These are phyloP conservation scores for Boletus rubroflammeus DNA, from an alignment of 768 basidiomycete species.

Conservation along the genomic window DNA sequence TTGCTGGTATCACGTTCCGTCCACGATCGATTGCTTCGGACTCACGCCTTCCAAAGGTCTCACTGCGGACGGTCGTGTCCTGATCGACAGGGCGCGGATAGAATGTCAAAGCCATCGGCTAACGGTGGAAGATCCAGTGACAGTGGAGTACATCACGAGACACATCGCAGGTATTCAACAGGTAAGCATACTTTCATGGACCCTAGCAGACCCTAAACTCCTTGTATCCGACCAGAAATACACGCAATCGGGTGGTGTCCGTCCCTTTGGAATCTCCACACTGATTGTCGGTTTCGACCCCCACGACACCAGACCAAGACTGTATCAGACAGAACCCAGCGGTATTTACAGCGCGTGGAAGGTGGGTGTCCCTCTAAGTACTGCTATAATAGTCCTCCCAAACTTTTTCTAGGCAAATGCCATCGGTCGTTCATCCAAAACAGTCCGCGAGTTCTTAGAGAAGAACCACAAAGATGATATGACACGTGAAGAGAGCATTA, in stretches of 20 bases:
- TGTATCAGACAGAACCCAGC: constrained; percentile 97
- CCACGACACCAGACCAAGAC: constrained; percentile 76
- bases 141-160: constrained; percentile 96
- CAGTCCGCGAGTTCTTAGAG: constrained; percentile 96
- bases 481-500: constrained; percentile 85
- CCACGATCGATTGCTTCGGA: constrained; percentile 3
- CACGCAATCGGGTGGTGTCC: constrained; percentile 97
- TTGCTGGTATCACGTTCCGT: constrained; percentile 70
- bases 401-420: constrained; percentile 76
- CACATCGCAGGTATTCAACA: constrained; percentile 99
- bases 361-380: constrained; percentile 39
- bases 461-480: constrained; percentile 96
- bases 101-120: constrained; percentile 97
- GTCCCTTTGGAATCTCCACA: constrained; percentile 97
- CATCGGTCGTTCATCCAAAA: constrained; percentile 96
- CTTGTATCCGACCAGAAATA: constrained; percentile 57
- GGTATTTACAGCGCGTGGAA: constrained; percentile 99
- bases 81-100: constrained; percentile 96
- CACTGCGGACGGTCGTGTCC: constrained; percentile 94
- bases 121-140: constrained; percentile 97
- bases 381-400: background rate
- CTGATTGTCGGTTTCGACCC: constrained; percentile 97
- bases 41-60: constrained; percentile 55
- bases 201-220: background rate
- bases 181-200: constrained; percentile 41